A percentile compares a stretch with the other conserved stretches of the same genome.
These are phyloP conservation scores for Blepharisma stoltei DNA, from an alignment of 73 alveolate species.

Conservation along the genomic window DNA sequence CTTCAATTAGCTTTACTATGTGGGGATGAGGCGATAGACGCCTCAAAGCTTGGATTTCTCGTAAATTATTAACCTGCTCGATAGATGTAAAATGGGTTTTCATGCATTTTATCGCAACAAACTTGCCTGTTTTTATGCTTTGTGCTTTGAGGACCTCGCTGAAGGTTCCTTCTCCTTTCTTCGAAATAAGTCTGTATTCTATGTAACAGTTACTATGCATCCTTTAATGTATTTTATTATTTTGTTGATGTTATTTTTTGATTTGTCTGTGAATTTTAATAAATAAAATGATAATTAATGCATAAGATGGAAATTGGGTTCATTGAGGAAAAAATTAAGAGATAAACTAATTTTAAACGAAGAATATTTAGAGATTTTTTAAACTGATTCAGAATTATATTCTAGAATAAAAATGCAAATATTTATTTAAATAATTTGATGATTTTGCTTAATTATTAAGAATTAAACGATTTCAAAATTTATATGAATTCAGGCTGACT, in stretches of 20 bases:
- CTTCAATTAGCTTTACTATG: slow-evolving; percentile 82
- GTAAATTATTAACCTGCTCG: slow-evolving; percentile 85
- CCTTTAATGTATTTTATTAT: no score
- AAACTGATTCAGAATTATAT: no score
- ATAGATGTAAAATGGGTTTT: slow-evolving; percentile 73
- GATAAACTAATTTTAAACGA: no score
- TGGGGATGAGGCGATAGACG: slow-evolving; percentile 86
- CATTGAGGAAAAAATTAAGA: slow-evolving; percentile 33
- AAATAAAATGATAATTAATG: no score
- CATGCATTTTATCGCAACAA: slow-evolving; percentile 93
- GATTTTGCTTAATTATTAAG: no score
- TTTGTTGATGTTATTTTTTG: no score
- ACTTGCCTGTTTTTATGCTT: slow-evolving; percentile 71
- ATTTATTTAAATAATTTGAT: no score
- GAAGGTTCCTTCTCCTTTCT: slow-evolving; percentile 93
- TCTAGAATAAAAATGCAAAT: no score
- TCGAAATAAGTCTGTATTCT: slow-evolving; percentile 42
- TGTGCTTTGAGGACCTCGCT: slow-evolving; percentile 96
- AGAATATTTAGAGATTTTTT: no score
- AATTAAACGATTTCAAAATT: no score
- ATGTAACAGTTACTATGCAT: background rate
- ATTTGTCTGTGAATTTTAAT: background rate
- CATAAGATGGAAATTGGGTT: background rate
- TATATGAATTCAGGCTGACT: no score
- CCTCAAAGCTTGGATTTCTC: slow-evolving; percentile 93